Percentiles rank a stretch among this genome's conserved stretches.
Conservation (phyloP, 805 yeast species). For the Pichia thaimueangensis region DNA sequence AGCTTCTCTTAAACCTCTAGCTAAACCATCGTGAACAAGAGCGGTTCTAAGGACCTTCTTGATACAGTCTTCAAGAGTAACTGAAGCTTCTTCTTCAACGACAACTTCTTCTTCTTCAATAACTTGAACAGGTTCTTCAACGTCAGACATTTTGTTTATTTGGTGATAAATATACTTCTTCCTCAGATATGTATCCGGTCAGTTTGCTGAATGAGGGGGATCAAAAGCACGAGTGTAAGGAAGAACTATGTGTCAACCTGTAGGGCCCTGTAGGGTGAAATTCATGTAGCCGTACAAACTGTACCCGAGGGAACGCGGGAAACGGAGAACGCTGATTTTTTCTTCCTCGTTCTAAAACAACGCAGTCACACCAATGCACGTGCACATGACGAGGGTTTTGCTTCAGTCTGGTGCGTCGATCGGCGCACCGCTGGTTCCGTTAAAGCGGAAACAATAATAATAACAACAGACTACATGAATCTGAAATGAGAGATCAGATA, state of each 20-base stretch:
- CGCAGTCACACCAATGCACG: neutral
- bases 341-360: too few species aligned
- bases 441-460: too few species aligned
- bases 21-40: constrained; percentile 98
- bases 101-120: constrained; percentile 65
- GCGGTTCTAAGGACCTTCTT: constrained; percentile 97
- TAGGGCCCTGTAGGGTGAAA: too few species aligned
- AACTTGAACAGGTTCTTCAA: constrained; percentile 83
- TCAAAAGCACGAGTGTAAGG: neutral
- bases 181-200: constrained; percentile 36
- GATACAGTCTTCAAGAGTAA: constrained; percentile 97
- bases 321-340: too few species aligned
- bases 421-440: too few species aligned
- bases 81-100: constrained; percentile 78
- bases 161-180: constrained; percentile 27
- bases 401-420: neutral
- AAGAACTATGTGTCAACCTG: too few species aligned
- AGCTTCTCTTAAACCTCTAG: constrained; percentile 99
- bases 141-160: constrained; percentile 66
- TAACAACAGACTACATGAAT: too few species aligned
- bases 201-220: constrained; percentile 21
- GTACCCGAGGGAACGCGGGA: too few species aligned
- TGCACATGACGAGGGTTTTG: neutral
- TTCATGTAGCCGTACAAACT: too few species aligned
- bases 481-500: too few species aligned